Percentiles rank a stretch among this genome's conserved stretches.
Evolutionary conservation across 495 filamentous ascomycete species (phyloP).

Genomic region (Penicillium pancosmium): DNA sequence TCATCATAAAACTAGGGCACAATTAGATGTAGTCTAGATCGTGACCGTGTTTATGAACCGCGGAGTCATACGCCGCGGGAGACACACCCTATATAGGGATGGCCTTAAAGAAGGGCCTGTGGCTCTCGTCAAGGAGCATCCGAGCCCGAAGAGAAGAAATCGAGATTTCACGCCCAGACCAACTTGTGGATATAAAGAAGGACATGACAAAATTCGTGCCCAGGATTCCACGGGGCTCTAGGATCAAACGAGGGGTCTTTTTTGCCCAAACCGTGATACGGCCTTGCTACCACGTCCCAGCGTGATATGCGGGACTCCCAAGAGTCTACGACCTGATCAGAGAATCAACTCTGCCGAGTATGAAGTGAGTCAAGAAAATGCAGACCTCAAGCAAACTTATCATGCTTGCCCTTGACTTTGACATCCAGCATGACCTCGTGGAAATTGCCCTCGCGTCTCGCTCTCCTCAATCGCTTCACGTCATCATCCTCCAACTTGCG

Average conservation of each 20-base stretch:
- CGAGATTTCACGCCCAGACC: not conserved
- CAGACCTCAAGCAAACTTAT: conserved; percentile 72
- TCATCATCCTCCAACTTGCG: conserved; percentile 80
- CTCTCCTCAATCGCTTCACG: conserved; percentile 78
- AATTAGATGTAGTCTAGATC: not conserved
- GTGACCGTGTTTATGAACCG: not conserved
- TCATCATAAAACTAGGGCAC: not conserved
- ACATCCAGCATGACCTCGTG: conserved; percentile 87
- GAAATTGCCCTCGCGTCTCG: conserved; percentile 81
- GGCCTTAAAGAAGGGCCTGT: not conserved
- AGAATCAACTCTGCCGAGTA: not conserved
- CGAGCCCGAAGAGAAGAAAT: not conserved
- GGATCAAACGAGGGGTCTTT: not conserved
- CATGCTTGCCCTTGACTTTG: conserved; percentile 93
- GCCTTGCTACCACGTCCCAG: not conserved
- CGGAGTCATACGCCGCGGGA: not conserved
- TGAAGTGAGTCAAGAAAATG: not conserved
- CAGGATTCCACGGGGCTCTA: not conserved
- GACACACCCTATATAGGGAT: not conserved
- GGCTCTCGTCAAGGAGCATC: not conserved
- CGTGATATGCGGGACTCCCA: not conserved
- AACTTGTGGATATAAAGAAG: not conserved
- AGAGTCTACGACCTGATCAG: not conserved
- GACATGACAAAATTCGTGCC: not conserved
- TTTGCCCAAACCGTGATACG: not conserved